Evolutionary conservation across 75 land plant species (phyloP), one percentile per base, ranked within the genome.

Genomic region (Selaginella tamariscina): DNA sequence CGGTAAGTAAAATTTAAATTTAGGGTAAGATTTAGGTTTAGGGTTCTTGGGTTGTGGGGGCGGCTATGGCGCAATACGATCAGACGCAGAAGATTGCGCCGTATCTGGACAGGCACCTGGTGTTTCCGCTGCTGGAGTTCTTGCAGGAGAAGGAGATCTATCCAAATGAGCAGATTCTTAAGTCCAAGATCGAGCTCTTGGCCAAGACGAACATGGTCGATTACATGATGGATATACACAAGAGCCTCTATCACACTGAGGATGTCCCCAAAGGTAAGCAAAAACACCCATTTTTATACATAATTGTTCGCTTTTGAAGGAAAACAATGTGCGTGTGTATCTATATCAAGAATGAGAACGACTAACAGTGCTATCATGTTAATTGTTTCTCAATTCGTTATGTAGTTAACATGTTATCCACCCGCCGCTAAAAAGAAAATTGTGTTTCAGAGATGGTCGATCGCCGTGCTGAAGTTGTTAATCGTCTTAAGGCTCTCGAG

Each of bases 221-320:
- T 66, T 93, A 93, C 73, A 94, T 94, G 75, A 94, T 94, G 96
- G 98, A 94, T 73, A 94, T 94, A 39, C 88, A 94, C 80, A 86
- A 85, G 77, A 76, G 78, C 67, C 86, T 94, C 56, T 89, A 89
- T 77, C 90, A 76, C 67, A 84, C 90, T 18, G 98, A 94, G 32
- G 91, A 89, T 1, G 98, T 94, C 0, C 98, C 98, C 21, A 85
- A 88, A 84, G 97, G 92, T 85, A 20, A 30, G 49, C 49, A 15
- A 15, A 5, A 39, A 39, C 15, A 15, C 49, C 49, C 49, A 39
- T 39, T 39, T 39, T 15, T n/a, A n/a, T n/a, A n/a, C n/a, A n/a
- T n/a, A n/a, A n/a, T 15, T 15, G 49, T 39, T 39, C 49, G 49
- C 49, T 39, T 15, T 39, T 39, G n/a, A n/a, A n/a, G n/a, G n/a